phyloP scores from a whole-genome alignment of 163 green algal species.

The Picocystis sp. region DNA sequence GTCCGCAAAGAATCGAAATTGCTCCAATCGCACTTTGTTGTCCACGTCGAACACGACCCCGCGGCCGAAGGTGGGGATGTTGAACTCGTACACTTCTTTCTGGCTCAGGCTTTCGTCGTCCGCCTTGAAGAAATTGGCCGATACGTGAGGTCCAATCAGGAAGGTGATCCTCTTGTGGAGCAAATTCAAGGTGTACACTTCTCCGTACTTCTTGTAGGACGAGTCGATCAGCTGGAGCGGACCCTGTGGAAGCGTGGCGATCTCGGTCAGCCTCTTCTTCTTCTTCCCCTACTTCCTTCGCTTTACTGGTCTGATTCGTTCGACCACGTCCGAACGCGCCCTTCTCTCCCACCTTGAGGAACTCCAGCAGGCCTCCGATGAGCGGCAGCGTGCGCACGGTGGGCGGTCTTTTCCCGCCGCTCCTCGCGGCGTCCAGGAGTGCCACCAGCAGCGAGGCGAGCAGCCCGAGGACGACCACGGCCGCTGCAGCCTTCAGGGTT shows the following conservation, averaged over 20 bases:
- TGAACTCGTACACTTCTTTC: slow-evolving; percentile 86
- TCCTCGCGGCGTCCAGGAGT: too few relatives aligned
- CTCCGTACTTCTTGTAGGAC: slow-evolving; percentile 61
- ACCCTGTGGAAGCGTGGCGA: slow-evolving; percentile 25
- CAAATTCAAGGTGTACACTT: slow-evolving; percentile 94
- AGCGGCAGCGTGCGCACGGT: slow-evolving; percentile 36
- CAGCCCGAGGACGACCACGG: too few relatives aligned
- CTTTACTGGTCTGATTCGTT: not conserved
- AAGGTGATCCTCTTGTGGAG: slow-evolving; percentile 93
- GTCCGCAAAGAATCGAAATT: slow-evolving; percentile 93
- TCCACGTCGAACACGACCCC: slow-evolving; percentile 97
- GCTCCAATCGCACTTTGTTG: slow-evolving; percentile 73
- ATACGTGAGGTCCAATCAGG: slow-evolving; percentile 73
- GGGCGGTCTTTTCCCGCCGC: slow-evolving; percentile 7
- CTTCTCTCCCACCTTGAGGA: slow-evolving; percentile 35
- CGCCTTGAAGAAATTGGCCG: slow-evolving; percentile 89
- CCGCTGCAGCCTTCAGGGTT: too few relatives aligned
- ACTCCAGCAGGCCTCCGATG: slow-evolving; percentile 83
- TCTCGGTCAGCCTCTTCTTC: slow-evolving; percentile 1
- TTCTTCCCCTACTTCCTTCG: not conserved
- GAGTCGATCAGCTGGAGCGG: slow-evolving; percentile 61
- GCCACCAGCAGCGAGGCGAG: too few relatives aligned
- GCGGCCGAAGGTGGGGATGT: slow-evolving; percentile 88
- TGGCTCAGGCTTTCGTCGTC: slow-evolving; percentile 83
- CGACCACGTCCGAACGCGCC: too few relatives aligned